phyloP scores from a whole-genome alignment of 129 eudicot species.

The carrot (Daucus carota) region DH1_v3.0 NC_030383.2:57655001-57655500 shows the following conservation, averaged over 20 bases:
- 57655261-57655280: background rate
- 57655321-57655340: background rate
- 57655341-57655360: background rate
- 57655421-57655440: background rate
- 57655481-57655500: background rate
- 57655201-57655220: conserved; percentile 18
- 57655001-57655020: background rate
- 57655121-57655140: conserved; percentile 2
- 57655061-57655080: background rate
- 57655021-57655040: background rate
- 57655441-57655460: background rate
- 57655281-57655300: background rate
- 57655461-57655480: too few species aligned
- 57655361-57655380: background rate
- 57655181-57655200: conserved; percentile 16
- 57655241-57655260: background rate
- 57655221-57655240: background rate
- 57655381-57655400: background rate
- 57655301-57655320: background rate
- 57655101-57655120: background rate
- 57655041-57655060: background rate
- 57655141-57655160: conserved; percentile 13
- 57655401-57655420: background rate
- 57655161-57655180: conserved; percentile 14
- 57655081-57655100: background rate